Percentiles rank a stretch among this genome's conserved stretches.
phyloP scores from a whole-genome alignment of 2,329 filamentous ascomycete genomes.

The Talaromyces pinophilus region DNA sequence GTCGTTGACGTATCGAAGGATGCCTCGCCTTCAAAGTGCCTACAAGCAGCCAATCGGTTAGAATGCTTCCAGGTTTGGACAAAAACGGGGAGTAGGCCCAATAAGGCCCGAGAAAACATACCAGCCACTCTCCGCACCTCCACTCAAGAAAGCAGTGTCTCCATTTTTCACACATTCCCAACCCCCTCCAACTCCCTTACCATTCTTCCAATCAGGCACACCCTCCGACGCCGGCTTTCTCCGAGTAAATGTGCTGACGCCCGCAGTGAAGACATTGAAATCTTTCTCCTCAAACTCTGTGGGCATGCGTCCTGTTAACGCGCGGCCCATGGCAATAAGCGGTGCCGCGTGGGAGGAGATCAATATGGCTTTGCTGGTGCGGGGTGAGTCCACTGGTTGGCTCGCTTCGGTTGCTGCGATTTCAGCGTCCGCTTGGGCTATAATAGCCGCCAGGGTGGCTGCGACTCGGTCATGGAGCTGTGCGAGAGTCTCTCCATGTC shows the following conservation, averaged over 20 bases:
- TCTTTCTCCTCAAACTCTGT: slow-evolving; percentile 71
- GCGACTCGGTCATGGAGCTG: slow-evolving; percentile 80
- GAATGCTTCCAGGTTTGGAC: neutral
- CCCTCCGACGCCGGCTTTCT: slow-evolving; percentile 32
- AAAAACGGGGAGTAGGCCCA: neutral
- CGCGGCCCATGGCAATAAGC: slow-evolving; percentile 81
- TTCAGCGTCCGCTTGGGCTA: slow-evolving; percentile 68
- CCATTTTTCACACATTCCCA: slow-evolving; percentile 81
- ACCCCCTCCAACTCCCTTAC: slow-evolving; percentile 67
- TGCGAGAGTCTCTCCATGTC: slow-evolving; percentile 74
- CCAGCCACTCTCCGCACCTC: slow-evolving; percentile 87
- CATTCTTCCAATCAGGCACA: slow-evolving; percentile 57
- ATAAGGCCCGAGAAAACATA: slow-evolving; percentile 38
- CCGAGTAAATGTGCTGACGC: slow-evolving; percentile 68
- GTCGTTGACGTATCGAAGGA: neutral
- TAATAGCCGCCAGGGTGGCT: slow-evolving; percentile 66
- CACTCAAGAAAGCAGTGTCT: slow-evolving; percentile 77
- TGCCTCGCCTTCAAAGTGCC: neutral
- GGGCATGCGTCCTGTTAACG: slow-evolving; percentile 76
- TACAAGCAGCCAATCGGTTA: neutral
- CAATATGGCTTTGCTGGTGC: slow-evolving; percentile 62
- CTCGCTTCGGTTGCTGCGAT: slow-evolving; percentile 39
- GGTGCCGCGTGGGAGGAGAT: slow-evolving; percentile 88
- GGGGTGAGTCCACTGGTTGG: slow-evolving; percentile 49
- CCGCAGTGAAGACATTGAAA: slow-evolving; percentile 81